phyloP scores from a whole-genome alignment of 2,329 filamentous ascomycete genomes.

The Nemania diffusa region DNA sequence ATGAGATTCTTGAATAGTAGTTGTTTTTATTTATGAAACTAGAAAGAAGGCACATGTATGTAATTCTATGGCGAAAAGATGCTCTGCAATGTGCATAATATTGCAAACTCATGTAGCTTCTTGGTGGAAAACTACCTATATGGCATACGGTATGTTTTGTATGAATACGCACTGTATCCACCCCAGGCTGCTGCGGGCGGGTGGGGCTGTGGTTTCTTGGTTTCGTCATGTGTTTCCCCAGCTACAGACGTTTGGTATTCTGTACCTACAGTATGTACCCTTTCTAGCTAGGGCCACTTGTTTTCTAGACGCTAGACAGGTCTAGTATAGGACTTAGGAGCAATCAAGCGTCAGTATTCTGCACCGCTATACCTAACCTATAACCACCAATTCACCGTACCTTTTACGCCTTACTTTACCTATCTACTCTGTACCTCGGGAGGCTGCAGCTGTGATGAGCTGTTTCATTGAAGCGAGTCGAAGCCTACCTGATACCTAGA shows the following conservation, averaged over 20 bases:
- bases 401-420: not conserved
- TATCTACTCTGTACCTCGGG: constrained; percentile 8
- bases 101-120: no score
- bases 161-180: not conserved
- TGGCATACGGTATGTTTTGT: not conserved
- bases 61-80: no score
- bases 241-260: not conserved
- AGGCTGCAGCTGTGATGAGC: constrained; percentile 16
- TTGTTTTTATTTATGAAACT: no score
- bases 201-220: constrained; percentile 24
- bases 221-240: constrained; percentile 28
- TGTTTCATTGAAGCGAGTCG: constrained; percentile 15
- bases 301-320: not conserved
- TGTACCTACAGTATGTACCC: not conserved
- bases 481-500: no score
- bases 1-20: no score
- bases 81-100: no score
- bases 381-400: not conserved
- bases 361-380: no score
- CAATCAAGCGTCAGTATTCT: not conserved
- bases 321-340: not conserved
- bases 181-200: constrained; percentile 5
- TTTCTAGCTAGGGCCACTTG: constrained; percentile 6
- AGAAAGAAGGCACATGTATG: no score
- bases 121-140: no score